Evolutionary conservation across 2,329 filamentous ascomycete species (phyloP), one percentile per base, ranked within the genome.

Genomic region (Hymenoscyphus linearis): DNA sequence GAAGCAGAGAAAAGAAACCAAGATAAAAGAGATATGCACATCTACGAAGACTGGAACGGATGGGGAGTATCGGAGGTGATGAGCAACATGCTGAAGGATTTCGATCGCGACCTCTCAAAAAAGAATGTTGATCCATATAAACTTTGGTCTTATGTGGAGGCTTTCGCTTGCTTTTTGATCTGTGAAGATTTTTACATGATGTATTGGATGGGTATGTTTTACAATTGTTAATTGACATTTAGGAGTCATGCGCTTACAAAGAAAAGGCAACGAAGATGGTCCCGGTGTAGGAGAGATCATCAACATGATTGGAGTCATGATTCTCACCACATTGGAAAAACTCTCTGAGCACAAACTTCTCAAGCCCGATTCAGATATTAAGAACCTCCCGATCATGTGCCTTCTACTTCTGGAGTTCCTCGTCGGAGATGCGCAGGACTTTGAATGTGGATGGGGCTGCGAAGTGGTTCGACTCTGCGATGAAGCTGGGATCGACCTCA

Each of bases 271-370:
- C 40, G 65, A 70, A 14, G 62, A 68, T 47, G 58, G 63, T 34
- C 34, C 61, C 0, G 27, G 63, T 2, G 55, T 62, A 2, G 40
- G n/a, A n/a, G 62, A 59, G 16, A 61, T 65, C 12, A 64, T 78
- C 10, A 76, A 81, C 63, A 84, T 84, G 80, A 78, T 82, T 76
- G 78, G 84, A 62, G 78, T 82, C 71, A 84, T 84, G 71, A 71
- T 83, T 57, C 81, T 81, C 71, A 82, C 84, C 55, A 79, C 77
- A 36, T 72, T 83, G 61, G 82, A 82, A 62, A 75, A 83, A 9
- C 70, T 84, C 18, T 76, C 79, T 5, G 72, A 69, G 27, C 64
- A 68, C n/a, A 26, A 52, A 22, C 61, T 70, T 4, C 60, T 70
- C 56, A 62, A 50, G 10, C 53, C 83, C 16, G 77, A 80, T 1